Conservation (phyloP, 805 yeast species). For the Starmera quercuum region DNA sequence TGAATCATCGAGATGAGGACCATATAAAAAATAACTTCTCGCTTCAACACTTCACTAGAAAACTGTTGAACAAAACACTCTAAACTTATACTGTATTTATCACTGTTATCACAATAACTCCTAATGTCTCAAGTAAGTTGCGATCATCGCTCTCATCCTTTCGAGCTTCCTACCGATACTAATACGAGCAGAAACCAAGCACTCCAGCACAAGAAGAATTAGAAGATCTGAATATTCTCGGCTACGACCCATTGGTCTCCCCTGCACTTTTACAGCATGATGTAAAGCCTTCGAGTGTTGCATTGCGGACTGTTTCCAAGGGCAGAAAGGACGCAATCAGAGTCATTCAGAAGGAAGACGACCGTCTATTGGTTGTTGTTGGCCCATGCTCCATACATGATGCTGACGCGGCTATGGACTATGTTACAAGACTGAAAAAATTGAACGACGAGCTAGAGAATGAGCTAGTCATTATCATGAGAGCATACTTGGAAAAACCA, state of each 20-base stretch:
- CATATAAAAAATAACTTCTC: too few species aligned
- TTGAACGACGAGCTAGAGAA: slow-evolving; percentile 62
- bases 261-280: slow-evolving; percentile 89
- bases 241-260: slow-evolving; percentile 90
- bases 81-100: too few species aligned
- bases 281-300: slow-evolving; percentile 52
- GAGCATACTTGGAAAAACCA: slow-evolving; percentile 97
- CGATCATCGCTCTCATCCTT: not conserved
- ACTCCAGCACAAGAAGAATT: slow-evolving; percentile 25
- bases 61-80: too few species aligned
- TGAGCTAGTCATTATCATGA: slow-evolving; percentile 84
- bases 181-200: slow-evolving; percentile 1
- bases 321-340: slow-evolving; percentile 78
- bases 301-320: slow-evolving; percentile 55
- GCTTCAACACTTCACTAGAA: too few species aligned
- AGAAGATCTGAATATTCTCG: slow-evolving; percentile 72
- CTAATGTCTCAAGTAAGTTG: not conserved
- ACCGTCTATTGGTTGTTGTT: slow-evolving; percentile 78
- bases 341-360: slow-evolving; percentile 69
- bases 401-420: slow-evolving; percentile 80
- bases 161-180: too few species aligned
- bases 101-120: too few species aligned
- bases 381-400: slow-evolving; percentile 99
- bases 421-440: slow-evolving; percentile 61
- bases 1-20: too few species aligned